Evolutionary conservation across 2,329 filamentous ascomycete species (phyloP).

Genomic region (Aspergillus sp.): DNA sequence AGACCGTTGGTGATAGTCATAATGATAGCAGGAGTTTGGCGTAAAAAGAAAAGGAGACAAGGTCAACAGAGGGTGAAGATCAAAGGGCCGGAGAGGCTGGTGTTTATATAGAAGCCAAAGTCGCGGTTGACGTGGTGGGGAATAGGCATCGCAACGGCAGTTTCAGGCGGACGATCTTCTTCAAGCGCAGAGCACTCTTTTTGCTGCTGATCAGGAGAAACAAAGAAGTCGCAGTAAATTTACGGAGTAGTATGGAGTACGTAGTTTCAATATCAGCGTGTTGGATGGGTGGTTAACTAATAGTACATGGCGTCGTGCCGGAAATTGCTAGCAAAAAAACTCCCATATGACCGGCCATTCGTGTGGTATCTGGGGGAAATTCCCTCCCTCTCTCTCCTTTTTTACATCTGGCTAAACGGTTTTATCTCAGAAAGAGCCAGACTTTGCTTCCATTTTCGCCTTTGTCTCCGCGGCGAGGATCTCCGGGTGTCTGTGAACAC

Average conservation of each 20-base stretch:
- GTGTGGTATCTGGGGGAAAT: not conserved
- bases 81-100: not conserved
- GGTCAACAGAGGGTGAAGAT: slow-evolving; percentile 3
- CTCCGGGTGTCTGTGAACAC: slow-evolving; percentile 81
- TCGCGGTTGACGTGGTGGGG: not conserved
- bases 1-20: slow-evolving; percentile 42
- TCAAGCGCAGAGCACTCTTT: not conserved
- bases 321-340: not conserved
- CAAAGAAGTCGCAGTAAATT: not conserved
- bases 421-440: not conserved
- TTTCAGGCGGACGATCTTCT: not conserved
- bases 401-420: not conserved
- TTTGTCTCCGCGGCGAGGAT: slow-evolving; percentile 47
- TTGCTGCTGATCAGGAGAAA: too few relatives aligned
- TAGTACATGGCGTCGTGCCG: not conserved
- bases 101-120: not conserved
- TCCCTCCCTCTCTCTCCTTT: not conserved
- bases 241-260: not conserved
- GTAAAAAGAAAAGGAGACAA: slow-evolving; percentile 2
- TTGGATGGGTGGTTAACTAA: not conserved
- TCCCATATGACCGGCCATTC: not conserved
- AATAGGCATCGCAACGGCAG: not conserved
- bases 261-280: too few relatives aligned
- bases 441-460: slow-evolving; percentile 18
- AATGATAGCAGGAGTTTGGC: slow-evolving; percentile 8